Conservation (phyloP, 139 green algal genomes). For the Protoeuglena noctilucae region DNA sequence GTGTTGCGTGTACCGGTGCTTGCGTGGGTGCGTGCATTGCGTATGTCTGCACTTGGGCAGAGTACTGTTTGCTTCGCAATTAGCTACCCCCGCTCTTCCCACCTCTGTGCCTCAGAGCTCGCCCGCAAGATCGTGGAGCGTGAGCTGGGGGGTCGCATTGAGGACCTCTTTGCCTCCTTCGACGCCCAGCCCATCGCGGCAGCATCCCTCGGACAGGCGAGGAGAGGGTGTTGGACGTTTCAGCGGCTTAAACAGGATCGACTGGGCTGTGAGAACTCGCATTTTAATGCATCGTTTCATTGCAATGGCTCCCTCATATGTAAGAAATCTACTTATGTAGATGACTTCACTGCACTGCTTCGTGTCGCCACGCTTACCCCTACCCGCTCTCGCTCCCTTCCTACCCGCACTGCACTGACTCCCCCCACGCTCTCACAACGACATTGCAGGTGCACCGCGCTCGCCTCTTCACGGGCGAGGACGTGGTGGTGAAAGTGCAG, state of each 20-base stretch:
- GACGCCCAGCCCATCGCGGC: slow-evolving; percentile 18
- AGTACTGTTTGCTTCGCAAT: background rate
- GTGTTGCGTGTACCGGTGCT: background rate
- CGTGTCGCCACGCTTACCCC: background rate
- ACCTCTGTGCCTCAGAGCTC: no score
- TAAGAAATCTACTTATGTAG: background rate
- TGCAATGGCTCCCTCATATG: slow-evolving; percentile 1
- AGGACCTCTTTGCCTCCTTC: slow-evolving; percentile 18
- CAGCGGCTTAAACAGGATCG: no score
- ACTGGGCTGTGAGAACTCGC: no score
- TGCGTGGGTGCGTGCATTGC: background rate
- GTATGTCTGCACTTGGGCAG: background rate
- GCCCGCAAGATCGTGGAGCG: slow-evolving; percentile 6
- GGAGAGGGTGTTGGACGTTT: no score
- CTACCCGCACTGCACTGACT: no score
- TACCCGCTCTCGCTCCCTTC: no score
- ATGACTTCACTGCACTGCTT: slow-evolving; percentile 11
- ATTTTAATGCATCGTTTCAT: background rate
- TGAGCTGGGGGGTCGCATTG: slow-evolving; percentile 1
- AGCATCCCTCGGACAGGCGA: slow-evolving; percentile 15
- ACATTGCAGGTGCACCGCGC: slow-evolving; percentile 53
- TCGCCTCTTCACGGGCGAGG: slow-evolving; percentile 41
- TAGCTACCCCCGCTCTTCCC: background rate
- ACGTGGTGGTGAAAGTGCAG: slow-evolving; percentile 64
- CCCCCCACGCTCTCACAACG: no score